Evolutionary conservation across 768 basidiomycete genomes (phyloP).

Genomic region (Boletus sp.): DNA sequence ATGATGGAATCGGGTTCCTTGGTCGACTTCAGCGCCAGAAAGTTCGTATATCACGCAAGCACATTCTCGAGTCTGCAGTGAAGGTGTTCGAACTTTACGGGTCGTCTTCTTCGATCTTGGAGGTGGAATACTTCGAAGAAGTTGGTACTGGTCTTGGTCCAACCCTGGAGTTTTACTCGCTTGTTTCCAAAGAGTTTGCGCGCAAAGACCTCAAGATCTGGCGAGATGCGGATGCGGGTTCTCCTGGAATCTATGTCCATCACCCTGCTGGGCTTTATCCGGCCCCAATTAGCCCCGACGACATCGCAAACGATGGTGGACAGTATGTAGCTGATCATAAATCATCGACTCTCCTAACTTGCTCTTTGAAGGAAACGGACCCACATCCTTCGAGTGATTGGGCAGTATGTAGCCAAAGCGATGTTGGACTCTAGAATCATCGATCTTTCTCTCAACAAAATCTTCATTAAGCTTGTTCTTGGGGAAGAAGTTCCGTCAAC

Average conservation of each 20-base stretch:
- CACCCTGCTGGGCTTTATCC: conserved; percentile 89
- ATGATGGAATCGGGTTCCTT: conserved; percentile 90
- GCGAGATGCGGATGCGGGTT: conserved; percentile 76
- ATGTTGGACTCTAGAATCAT: conserved; percentile 97
- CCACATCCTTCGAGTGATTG: conserved; percentile 85
- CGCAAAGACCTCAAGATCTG: conserved; percentile 85
- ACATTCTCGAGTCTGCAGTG: conserved; percentile 92
- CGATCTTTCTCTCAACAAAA: conserved; percentile 90
- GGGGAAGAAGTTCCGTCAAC: conserved; percentile 84
- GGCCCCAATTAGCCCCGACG: conserved; percentile 69
- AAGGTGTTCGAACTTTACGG: conserved; percentile 98
- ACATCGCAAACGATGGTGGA: conserved; percentile 69
- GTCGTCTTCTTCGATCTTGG: conserved; percentile 87
- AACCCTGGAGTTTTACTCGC: conserved; percentile 97
- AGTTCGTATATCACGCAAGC: conserved; percentile 92
- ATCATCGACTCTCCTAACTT: neutral
- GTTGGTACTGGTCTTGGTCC: conserved; percentile 97
- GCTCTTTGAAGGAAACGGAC: conserved; percentile 63
- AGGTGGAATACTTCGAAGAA: conserved; percentile 99
- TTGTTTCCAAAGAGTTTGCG: conserved; percentile 95
- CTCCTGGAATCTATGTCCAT: conserved; percentile 69
- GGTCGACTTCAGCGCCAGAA: conserved; percentile 94
- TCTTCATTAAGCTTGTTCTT: conserved; percentile 90
- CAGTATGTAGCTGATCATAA: conserved; percentile 48
- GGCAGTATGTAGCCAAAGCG: conserved; percentile 96